These are phyloP conservation scores for Aureobasidium sp. DNA, from an alignment of 2,329 filamentous ascomycete genomes.

Conservation along the genomic window DNA sequence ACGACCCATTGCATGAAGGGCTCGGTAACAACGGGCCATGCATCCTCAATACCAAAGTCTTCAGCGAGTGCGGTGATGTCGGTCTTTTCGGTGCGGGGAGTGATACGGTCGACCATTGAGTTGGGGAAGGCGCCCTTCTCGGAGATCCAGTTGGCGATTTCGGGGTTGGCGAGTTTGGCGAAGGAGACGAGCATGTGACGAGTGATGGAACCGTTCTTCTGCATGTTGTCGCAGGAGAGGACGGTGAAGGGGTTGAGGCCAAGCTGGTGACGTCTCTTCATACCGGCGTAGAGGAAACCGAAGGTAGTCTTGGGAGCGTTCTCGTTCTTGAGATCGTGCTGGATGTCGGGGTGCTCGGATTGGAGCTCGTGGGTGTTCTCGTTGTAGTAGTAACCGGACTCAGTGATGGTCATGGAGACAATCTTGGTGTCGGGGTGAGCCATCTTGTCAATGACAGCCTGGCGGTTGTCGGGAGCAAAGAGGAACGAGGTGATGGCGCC, in stretches of 20 bases:
- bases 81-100: conserved; percentile 38
- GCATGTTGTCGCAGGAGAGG: conserved; percentile 49
- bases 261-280: conserved; percentile 36
- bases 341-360: conserved; percentile 41
- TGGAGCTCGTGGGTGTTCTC: conserved; percentile 48
- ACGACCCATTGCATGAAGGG: conserved; percentile 50
- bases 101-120: conserved; percentile 49
- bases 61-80: conserved; percentile 39
- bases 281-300: conserved; percentile 45
- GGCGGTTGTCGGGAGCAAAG: conserved; percentile 43
- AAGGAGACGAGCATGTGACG: conserved; percentile 45
- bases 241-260: conserved; percentile 47
- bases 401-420: conserved; percentile 48
- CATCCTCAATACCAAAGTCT: conserved; percentile 40
- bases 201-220: conserved; percentile 47
- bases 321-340: conserved; percentile 39
- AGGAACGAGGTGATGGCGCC: conserved; percentile 47
- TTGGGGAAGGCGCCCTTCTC: conserved; percentile 44
- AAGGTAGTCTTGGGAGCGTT: conserved; percentile 40
- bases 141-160: conserved; percentile 41
- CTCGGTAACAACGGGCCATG: conserved; percentile 47
- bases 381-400: conserved; percentile 50
- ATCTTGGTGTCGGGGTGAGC: conserved; percentile 46
- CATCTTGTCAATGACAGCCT: conserved; percentile 48
- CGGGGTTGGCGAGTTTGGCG: conserved; percentile 38